Conservation (phyloP, 176 grass and related monocot species). For the Cenchrus purpureus region DNA sequence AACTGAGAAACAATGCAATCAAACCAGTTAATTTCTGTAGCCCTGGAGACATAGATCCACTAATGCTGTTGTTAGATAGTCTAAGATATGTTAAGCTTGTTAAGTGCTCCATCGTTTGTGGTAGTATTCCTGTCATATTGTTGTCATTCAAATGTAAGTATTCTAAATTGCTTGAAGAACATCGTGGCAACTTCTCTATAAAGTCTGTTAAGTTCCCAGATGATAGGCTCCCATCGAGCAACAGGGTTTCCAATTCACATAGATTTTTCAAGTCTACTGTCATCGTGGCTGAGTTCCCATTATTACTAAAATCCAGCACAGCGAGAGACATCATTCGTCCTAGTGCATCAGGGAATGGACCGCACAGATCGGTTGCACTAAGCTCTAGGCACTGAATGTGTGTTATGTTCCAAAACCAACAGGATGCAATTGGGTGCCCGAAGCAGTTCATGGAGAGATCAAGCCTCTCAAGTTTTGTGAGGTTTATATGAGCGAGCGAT, state of each 20-base stretch:
- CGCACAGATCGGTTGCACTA: background rate
- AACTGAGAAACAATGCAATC: background rate
- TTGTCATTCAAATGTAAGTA: background rate
- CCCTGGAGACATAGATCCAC: background rate
- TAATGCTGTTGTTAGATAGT: slow-evolving; percentile 4
- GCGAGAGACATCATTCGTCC: slow-evolving; percentile 1
- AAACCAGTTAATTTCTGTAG: background rate
- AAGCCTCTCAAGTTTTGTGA: slow-evolving; percentile 21
- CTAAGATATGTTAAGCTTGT: background rate
- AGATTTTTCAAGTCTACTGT: background rate
- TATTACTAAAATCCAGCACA: background rate
- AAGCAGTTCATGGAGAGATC: background rate
- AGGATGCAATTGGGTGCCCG: background rate
- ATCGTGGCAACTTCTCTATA: background rate
- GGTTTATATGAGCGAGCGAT: background rate
- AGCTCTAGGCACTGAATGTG: background rate
- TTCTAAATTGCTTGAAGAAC: background rate
- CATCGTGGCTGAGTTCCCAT: background rate
- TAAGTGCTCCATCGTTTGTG: background rate
- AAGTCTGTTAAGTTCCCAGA: slow-evolving; percentile 17
- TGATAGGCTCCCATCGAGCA: background rate
- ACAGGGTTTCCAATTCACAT: slow-evolving; percentile 23
- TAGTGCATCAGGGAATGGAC: background rate
- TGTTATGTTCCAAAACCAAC: slow-evolving; percentile 53
- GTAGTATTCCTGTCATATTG: slow-evolving; percentile 19